Base-by-base conservation (phyloP, 805 yeast species). In the Pichia membranifaciens region DNA sequence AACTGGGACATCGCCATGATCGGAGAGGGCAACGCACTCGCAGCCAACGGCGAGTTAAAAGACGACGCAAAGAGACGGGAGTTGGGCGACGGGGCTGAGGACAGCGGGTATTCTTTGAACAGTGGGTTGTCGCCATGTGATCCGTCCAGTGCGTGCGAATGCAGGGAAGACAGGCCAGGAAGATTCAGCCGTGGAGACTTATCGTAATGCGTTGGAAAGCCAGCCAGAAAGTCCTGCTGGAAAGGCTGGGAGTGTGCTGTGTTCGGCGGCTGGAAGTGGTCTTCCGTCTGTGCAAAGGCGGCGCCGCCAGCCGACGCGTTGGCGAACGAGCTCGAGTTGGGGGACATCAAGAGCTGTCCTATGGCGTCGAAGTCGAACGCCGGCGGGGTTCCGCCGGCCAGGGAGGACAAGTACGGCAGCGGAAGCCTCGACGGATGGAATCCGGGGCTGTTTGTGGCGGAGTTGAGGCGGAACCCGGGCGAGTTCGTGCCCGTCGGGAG, bases 271-370 rank as follows among this genome's bases (percentile, higher is more conserved):
- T 25, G 29, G 10, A 7, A 25, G 29, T 25, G 7, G 29, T 25
- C 10, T 25, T 25, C 29, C 29, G 29, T 25, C 29, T 25, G 29
- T 7, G 29, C 7, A 25, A 10, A 25, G 10, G 29, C 7, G 29
- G 10, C 10, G 10, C 10, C 10, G 10, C 29, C 10, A 10, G 10
- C 10, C 10, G 29, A 10, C 7, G 29, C 29, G 10, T 25, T 25
- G 7, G 29, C 29, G 10, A 38, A 15, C 3, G 13, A 4, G 28
- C 29, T 29, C 21, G 44, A 22, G 12, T 31, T 41, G 16, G 49
- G 49, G 13, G 49, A 45, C 44, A 45, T 40, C 16, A 47, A 46
- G 39, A 47, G 2, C 13, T 47, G 47, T 9, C 50, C 50, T n/a
- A 47, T 47, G 13, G 45, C 25, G 13, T 47, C 46, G n/a, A 47